Evolutionary conservation across 2,329 filamentous ascomycete genomes (phyloP).

Genomic region (Neofusicoccum sp.): DNA sequence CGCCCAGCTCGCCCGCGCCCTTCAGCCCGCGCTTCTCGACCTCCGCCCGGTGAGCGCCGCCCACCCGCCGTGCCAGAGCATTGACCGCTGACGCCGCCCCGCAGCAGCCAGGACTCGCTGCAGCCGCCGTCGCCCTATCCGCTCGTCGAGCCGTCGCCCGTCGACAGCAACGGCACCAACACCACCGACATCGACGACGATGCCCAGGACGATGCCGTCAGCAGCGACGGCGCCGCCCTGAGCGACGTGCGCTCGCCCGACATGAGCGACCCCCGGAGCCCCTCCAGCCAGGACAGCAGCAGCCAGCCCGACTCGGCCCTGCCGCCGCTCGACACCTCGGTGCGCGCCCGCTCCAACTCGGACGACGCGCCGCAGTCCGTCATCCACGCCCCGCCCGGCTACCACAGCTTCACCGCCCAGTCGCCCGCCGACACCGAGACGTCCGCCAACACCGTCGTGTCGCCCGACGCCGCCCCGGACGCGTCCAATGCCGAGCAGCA

Average conservation of each 20-base stretch:
- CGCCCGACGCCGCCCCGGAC: constrained; percentile 14
- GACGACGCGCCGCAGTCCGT: constrained; percentile 83
- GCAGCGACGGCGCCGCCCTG: constrained; percentile 34
- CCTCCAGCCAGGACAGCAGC: constrained; percentile 27
- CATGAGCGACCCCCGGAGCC: constrained; percentile 36
- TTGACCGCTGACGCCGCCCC: constrained; percentile 1
- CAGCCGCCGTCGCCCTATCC: constrained; percentile 52
- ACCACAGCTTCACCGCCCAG: constrained; percentile 62
- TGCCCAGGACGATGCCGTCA: constrained; percentile 57
- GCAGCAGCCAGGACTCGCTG: constrained; percentile 40
- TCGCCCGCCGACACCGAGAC: constrained; percentile 21
- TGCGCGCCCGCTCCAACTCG: constrained; percentile 50
- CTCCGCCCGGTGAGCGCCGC: constrained; percentile 41
- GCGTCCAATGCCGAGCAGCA: background rate
- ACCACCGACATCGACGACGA: constrained; percentile 80
- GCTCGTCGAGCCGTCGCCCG: constrained; percentile 77
- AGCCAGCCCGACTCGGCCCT: constrained; percentile 30
- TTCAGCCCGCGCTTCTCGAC: constrained; percentile 43
- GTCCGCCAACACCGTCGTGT: constrained; percentile 37
- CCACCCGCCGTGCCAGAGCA: constrained; percentile 44
- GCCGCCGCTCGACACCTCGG: constrained; percentile 46
- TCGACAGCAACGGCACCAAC: constrained; percentile 81
- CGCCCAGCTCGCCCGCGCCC: constrained; percentile 47
- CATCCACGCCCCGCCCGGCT: constrained; percentile 85
- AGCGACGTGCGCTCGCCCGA: constrained; percentile 25